Conservation (phyloP, 805 yeast species). For the Ogataea minuta region DNA sequence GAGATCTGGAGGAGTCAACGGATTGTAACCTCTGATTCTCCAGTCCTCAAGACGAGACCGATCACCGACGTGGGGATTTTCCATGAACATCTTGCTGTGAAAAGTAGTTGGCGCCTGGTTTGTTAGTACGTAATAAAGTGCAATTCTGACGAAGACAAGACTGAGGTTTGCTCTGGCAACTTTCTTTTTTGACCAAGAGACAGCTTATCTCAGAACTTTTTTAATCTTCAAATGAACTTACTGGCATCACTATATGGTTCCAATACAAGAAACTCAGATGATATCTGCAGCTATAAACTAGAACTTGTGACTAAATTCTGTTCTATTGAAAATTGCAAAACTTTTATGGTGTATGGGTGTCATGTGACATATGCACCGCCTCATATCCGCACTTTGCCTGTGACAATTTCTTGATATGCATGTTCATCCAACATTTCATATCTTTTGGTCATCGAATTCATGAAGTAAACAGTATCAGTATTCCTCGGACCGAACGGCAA, state of each 20-base stretch:
- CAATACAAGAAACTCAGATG: neutral
- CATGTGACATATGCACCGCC: neutral
- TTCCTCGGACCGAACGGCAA: conserved; percentile 66
- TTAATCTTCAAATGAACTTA: neutral
- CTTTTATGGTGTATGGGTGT: conserved; percentile 1
- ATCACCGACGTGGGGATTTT: conserved; percentile 83
- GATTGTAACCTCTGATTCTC: conserved; percentile 87
- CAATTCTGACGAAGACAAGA: too few relatives aligned
- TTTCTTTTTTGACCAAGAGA: too few relatives aligned
- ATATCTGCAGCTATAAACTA: conserved; percentile 1
- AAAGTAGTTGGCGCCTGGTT: conserved; percentile 22
- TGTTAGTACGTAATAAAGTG: conserved; percentile 4
- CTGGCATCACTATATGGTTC: conserved; percentile 5
- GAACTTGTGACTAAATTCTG: conserved; percentile 10
- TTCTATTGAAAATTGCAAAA: conserved; percentile 6
- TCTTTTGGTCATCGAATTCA: conserved; percentile 42
- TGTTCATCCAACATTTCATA: conserved; percentile 57
- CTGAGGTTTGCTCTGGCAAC: too few relatives aligned
- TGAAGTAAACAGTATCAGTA: conserved; percentile 67
- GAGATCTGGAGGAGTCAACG: conserved; percentile 91
- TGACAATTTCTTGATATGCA: conserved; percentile 47
- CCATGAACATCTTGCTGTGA: conserved; percentile 65
- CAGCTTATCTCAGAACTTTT: neutral
- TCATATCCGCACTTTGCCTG: conserved; percentile 26
- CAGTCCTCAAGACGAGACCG: conserved; percentile 73